A percentile compares a stretch with the other conserved stretches of the same genome.
Evolutionary conservation across 2,329 filamentous ascomycete genomes (phyloP).

Genomic region (Alternaria sp.): DNA sequence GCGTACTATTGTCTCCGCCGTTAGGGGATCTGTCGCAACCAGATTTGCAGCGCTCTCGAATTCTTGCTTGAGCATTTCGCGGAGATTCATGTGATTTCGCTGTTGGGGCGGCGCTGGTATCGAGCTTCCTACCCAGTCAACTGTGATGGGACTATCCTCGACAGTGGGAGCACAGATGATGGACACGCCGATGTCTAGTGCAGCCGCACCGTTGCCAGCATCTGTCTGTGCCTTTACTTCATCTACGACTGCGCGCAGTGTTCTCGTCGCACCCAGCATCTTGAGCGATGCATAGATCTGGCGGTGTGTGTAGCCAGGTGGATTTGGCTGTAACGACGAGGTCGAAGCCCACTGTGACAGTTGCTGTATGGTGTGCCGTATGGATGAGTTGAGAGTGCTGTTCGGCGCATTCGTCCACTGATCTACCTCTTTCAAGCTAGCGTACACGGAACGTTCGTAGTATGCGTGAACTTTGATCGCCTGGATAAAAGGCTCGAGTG

Average conservation of each 20-base stretch:
- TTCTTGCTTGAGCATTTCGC: constrained; percentile 67
- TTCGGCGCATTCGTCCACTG: constrained; percentile 68
- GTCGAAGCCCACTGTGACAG: constrained; percentile 73
- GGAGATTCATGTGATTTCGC: constrained; percentile 62
- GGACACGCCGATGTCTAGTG: constrained; percentile 74
- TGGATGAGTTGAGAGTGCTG: constrained; percentile 65
- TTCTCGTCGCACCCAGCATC: constrained; percentile 68
- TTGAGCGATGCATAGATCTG: constrained; percentile 70
- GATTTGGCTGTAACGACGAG: constrained; percentile 60
- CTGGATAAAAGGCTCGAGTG: constrained; percentile 74
- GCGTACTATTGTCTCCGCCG: constrained; percentile 70
- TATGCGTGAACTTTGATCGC: constrained; percentile 67
- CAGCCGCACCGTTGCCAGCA: constrained; percentile 66
- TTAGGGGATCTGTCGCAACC: constrained; percentile 64
- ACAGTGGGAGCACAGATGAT: constrained; percentile 72
- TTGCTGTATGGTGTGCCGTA: constrained; percentile 69
- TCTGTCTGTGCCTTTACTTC: constrained; percentile 72
- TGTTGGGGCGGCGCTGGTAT: constrained; percentile 37
- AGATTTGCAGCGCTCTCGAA: constrained; percentile 67
- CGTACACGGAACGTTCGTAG: constrained; percentile 68
- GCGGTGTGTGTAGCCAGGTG: constrained; percentile 75
- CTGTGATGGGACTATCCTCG: constrained; percentile 47
- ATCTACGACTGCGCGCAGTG: constrained; percentile 71
- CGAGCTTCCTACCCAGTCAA: constrained; percentile 46
- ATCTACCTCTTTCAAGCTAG: constrained; percentile 73